Conservation (phyloP, 169 alveolate genomes). For the Babesia bigemina region DNA sequence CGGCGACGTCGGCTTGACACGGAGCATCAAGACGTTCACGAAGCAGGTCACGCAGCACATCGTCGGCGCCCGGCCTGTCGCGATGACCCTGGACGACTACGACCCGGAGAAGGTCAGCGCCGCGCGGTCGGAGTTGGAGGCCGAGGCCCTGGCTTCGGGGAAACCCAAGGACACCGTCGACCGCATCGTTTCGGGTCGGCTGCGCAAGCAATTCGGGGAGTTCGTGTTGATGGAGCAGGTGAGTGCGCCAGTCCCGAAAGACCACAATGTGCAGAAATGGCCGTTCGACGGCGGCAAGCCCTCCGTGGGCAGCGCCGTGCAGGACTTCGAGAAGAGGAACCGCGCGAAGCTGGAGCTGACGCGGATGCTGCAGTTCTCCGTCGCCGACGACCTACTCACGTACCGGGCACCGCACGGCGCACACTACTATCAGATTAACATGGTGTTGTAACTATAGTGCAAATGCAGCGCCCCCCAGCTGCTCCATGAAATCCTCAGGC, state of each 20-base stretch:
- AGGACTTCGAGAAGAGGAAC: constrained; percentile 18
- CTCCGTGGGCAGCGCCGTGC: constrained; percentile 22
- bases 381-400: constrained; percentile 50
- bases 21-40: constrained; percentile 12
- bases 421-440: constrained; percentile 15
- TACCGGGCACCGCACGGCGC: constrained; percentile 34
- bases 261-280: constrained; percentile 19
- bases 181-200: constrained; percentile 33
- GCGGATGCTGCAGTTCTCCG: constrained; percentile 30
- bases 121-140: constrained; percentile 17
- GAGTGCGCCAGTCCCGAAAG: background rate
- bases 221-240: constrained; percentile 62
- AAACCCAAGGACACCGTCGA: constrained; percentile 56
- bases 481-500: constrained; percentile 60
- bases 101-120: constrained; percentile 24
- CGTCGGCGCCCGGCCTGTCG: constrained; percentile 57
- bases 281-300: constrained; percentile 56
- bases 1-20: constrained; percentile 2
- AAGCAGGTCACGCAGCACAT: constrained; percentile 40
- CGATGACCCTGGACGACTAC: constrained; percentile 31
- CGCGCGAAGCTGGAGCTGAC: constrained; percentile 1
- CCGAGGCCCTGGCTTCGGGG: constrained; percentile 18
- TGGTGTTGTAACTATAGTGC: constrained; percentile 24
- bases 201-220: constrained; percentile 57
- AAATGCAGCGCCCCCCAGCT: constrained; percentile 32